These are phyloP conservation scores for Coemansia sp. DNA, from an alignment of 192 early-diverging fungal genomes.

Conservation along the genomic window DNA sequence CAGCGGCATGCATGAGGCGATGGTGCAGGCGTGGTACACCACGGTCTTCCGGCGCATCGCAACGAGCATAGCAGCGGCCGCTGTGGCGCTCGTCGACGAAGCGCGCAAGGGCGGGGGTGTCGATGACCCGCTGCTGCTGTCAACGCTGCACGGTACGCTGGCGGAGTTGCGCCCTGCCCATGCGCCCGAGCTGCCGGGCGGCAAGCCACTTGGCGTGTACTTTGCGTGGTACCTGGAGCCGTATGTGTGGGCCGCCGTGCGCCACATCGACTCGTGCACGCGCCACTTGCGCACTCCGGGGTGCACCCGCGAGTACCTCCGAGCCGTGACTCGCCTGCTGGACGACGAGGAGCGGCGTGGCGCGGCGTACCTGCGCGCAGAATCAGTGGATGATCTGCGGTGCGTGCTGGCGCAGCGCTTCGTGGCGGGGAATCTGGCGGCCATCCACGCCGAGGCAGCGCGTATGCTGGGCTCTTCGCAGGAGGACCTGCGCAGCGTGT, in stretches of 20 bases:
- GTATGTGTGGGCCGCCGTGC: not conserved
- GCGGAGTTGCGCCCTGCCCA: not conserved
- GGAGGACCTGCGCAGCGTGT: constrained; percentile 76
- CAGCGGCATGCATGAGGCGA: not conserved
- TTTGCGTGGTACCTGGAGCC: not conserved
- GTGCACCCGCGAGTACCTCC: constrained; percentile 87
- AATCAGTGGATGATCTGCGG: constrained; percentile 67
- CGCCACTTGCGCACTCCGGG: constrained; percentile 81
- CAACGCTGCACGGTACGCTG: not conserved
- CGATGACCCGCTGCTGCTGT: not conserved
- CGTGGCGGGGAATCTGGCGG: constrained; percentile 69
- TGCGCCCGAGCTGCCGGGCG: not conserved
- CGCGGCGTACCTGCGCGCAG: constrained; percentile 72
- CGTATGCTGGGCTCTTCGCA: constrained; percentile 74
- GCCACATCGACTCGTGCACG: constrained; percentile 71
- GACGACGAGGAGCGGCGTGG: constrained; percentile 77
- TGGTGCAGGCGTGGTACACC: not conserved
- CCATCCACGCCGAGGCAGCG: constrained; percentile 83
- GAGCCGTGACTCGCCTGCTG: constrained; percentile 69
- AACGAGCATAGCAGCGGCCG: not conserved
- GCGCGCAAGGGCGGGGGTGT: not conserved
- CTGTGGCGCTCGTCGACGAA: not conserved
- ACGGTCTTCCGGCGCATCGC: not conserved
- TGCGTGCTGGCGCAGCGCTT: constrained; percentile 73
- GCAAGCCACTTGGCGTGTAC: not conserved